Evolutionary conservation across 2,329 filamentous ascomycete genomes (phyloP).

Genomic region (Scedosporium boydii): DNA sequence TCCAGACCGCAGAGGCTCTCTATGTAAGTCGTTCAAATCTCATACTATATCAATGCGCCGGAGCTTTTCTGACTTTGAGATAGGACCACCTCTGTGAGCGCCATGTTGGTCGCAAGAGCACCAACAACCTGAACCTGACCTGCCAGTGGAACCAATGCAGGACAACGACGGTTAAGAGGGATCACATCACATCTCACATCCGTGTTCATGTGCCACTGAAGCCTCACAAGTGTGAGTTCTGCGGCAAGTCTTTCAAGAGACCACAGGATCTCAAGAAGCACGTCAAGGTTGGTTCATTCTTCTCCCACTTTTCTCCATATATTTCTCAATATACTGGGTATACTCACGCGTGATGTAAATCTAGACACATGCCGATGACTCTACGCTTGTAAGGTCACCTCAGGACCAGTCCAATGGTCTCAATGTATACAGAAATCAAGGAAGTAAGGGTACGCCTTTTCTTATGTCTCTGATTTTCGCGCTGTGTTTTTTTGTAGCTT

Average conservation of each 20-base stretch:
- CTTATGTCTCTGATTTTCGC: conserved; percentile 9
- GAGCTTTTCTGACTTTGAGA: background rate
- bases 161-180: conserved; percentile 95
- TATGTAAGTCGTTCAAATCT: conserved; percentile 38
- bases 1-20: conserved; percentile 45
- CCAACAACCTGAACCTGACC: conserved; percentile 94
- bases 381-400: conserved; percentile 52
- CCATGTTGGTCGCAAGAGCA: conserved; percentile 97
- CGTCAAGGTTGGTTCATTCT: conserved; percentile 56
- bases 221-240: conserved; percentile 98
- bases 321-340: background rate
- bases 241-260: conserved; percentile 97
- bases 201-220: conserved; percentile 98
- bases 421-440: conserved; percentile 41
- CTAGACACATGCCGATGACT: conserved; percentile 88
- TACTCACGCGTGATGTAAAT: background rate
- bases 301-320: background rate
- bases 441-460: conserved; percentile 39
- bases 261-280: conserved; percentile 99
- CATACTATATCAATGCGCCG: background rate
- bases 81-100: conserved; percentile 97
- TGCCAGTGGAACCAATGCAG: conserved; percentile 96
- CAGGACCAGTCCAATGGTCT: conserved; percentile 38
- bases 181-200: conserved; percentile 98
- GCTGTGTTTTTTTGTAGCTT: conserved; percentile 16